These are phyloP conservation scores for Talaromyces nanjingensis DNA, from an alignment of 495 filamentous ascomycete species.

Conservation along the genomic window DNA sequence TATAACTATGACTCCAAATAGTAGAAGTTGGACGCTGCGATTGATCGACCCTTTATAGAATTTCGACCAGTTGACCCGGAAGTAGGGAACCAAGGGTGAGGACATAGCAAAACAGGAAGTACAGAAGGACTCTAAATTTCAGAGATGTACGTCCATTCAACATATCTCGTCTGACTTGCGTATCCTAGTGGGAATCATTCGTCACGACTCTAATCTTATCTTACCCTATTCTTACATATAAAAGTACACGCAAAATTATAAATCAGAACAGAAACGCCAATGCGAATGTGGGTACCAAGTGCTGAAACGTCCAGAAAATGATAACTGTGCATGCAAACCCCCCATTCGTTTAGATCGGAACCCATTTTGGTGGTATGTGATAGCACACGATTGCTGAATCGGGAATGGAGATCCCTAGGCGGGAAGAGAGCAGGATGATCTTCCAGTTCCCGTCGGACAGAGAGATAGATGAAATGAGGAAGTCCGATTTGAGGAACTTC, in stretches of 20 bases:
- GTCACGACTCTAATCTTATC: neutral
- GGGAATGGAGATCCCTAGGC: constrained; percentile 11
- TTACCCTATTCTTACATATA: neutral
- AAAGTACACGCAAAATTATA: neutral
- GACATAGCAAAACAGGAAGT: no score
- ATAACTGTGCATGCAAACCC: neutral
- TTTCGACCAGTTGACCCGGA: no score
- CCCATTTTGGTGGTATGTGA: neutral
- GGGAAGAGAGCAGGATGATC: constrained; percentile 28
- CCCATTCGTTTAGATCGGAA: no score
- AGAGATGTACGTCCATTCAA: neutral
- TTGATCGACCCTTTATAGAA: no score
- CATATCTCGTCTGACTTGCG: neutral
- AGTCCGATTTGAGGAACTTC: neutral
- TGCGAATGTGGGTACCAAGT: neutral
- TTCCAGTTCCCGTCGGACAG: constrained; percentile 24
- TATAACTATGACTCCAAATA: no score
- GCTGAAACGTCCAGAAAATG: neutral
- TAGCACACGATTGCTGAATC: constrained; percentile 2
- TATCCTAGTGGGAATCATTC: no score
- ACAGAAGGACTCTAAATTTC: no score
- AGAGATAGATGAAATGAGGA: neutral
- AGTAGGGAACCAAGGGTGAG: no score
- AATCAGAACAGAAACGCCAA: neutral
- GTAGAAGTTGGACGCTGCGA: no score